Evolutionary conservation across 2,329 filamentous ascomycete species (phyloP), one percentile per base, ranked within the genome.

Genomic region (Alternaria burnsii): DNA sequence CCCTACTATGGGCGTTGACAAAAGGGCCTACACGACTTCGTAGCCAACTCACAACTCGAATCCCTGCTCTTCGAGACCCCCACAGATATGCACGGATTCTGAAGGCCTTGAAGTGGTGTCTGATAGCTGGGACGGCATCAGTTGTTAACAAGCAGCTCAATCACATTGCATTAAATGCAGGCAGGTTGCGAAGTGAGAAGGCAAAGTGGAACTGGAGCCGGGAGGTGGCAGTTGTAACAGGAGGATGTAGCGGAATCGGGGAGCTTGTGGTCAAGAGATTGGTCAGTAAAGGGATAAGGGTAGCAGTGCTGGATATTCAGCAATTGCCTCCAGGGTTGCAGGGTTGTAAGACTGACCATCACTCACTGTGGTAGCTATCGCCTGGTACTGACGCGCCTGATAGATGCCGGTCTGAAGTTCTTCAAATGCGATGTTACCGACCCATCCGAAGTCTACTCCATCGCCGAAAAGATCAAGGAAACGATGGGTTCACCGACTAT

Each of bases 241-340:
- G 77, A 10, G 77, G 77, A 2, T 76, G 75, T 53, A 72, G 71
- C 48, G 77, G 77, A 7, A 77, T 79, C 54, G 77, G 77, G n/a
- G 63, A 68, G 46, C 53, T 76, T 48, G 57, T 74, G 1, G 76
- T 75, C 3, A 71, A 70, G 58, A 63, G 70, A 5, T 52, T 78
- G 55, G 54, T 70, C 2, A 59, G 58, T 32, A 70, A 62, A 24
- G 72, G 75, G 1, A 60, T 79, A 12, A 71, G 55, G 41, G 74
- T 79, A 38, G 76, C 73, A 1, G 61, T 79, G 2, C 55, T 79
- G 30, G 77, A 79, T 55, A 67, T 79, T 8, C 69, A 73, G 40
- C 64, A 70, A 10, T 42, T 78, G 7, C 74, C 76, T 5, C 40
- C 63, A 11, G 62, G 58, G 24, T 59, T 79, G 11, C 66, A 74